Evolutionary conservation across 164 flowering plant genomes (phyloP), one percentile per base, ranked within the genome.

Genomic region (Dillenia turbinata): DNA sequence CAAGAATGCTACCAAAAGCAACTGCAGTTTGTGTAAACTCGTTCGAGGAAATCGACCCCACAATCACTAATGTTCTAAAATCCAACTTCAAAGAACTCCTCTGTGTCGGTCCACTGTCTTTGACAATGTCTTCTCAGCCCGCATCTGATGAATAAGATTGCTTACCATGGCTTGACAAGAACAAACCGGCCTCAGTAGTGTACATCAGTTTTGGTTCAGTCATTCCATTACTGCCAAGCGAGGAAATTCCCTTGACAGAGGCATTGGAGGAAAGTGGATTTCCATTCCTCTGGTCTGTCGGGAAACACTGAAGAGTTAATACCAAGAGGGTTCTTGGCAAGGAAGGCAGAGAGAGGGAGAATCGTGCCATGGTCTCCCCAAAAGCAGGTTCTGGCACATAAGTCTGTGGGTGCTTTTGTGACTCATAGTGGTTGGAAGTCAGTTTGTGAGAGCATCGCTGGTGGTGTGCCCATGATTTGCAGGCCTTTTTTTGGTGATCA

Each of bases 401-500:
- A 17, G 1, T 56, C 85, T 2, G 66, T 70, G 0, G 81, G 78
- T 9, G 78, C 60, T 8, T 74, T 77, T 52, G 55, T 81, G 13
- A 77, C 83, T 3, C 85, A 79, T 26, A 54, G 79, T 53, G 85
- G 85, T 3, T 78, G 83, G 85, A 81, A 77, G 69, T 81, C 85
- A 12, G 17, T 68, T 13, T 44, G 61, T 50, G 69, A 66, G 63
- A 46, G 69, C 57, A 45, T 66, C 8, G 51, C 9, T 6, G 66
- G 71, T 26, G 55, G 62, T 4, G 66, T 62, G 49, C 66, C 71
- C 1, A 61, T 68, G 71, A 49, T 68, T 6, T 61, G 71, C 15
- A 50, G 71, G 26, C 71, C 70, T 0, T 61, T 61, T 19, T 54
- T 61, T 11, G 70, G 60, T 1, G 70, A 67, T 45, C 65, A 67